These are phyloP conservation scores for Geranium rotundifolium DNA, from an alignment of 345 rosid species.

Conservation along the genomic window DNA sequence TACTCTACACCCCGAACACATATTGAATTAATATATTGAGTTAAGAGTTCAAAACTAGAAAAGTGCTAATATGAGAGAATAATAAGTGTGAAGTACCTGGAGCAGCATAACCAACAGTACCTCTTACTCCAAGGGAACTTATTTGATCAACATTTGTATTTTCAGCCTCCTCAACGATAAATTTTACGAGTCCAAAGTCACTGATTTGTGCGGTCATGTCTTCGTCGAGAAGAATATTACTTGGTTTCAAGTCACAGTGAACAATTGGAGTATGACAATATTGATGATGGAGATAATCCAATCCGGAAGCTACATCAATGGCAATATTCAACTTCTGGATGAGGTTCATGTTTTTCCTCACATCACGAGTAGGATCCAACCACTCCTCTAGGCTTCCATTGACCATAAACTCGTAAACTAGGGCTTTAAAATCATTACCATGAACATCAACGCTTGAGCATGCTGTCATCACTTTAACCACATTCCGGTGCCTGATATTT, in stretches of 20 bases:
- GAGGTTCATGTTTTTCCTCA: slow-evolving; percentile 14
- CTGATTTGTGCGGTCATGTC: slow-evolving; percentile 18
- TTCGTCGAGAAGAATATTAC: slow-evolving; percentile 31
- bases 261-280: slow-evolving; percentile 10
- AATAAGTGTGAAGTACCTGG: no score
- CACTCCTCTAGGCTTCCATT: slow-evolving; percentile 38
- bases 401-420: slow-evolving; percentile 35
- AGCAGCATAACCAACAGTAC: slow-evolving; percentile 17
- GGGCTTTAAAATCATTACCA: slow-evolving; percentile 39
- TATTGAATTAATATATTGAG: no score
- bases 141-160: neutral
- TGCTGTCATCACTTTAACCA: slow-evolving; percentile 32
- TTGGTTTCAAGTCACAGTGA: slow-evolving; percentile 40
- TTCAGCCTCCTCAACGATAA: slow-evolving; percentile 1
- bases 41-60: no score
- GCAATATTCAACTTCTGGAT: slow-evolving; percentile 24
- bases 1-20: no score
- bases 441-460: slow-evolving; percentile 37
- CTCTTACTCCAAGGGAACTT: slow-evolving; percentile 16
- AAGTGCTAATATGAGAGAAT: no score
- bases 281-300: slow-evolving; percentile 21
- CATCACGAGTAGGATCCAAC: slow-evolving; percentile 20
- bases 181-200: slow-evolving; percentile 27
- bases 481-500: slow-evolving; percentile 31
- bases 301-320: slow-evolving; percentile 22